Evolutionary conservation across 2,329 filamentous ascomycete genomes (phyloP).

Genomic region (Pseudomassariella vexata): DNA sequence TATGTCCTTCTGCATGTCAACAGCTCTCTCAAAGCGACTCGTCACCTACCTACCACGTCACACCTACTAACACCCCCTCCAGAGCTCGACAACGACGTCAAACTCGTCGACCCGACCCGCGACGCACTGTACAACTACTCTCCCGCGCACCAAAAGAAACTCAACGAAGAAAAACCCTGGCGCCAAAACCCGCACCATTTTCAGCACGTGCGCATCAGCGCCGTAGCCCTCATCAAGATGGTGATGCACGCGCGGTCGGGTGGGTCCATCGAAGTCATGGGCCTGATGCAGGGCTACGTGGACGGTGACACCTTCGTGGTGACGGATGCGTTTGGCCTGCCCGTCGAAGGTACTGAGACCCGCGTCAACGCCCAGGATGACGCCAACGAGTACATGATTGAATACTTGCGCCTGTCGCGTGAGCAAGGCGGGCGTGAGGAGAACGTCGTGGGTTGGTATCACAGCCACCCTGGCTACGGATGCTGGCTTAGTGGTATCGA

Average conservation of each 20-base stretch:
- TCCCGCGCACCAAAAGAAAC: constrained; percentile 58
- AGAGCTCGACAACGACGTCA: constrained; percentile 86
- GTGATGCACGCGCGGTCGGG: constrained; percentile 98
- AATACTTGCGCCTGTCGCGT: constrained; percentile 71
- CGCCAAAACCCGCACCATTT: constrained; percentile 75
- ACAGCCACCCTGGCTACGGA: constrained; percentile 94
- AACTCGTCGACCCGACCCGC: constrained; percentile 76
- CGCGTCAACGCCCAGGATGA: constrained; percentile 93
- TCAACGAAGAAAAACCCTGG: constrained; percentile 68
- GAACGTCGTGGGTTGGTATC: constrained; percentile 97
- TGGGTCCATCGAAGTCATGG: constrained; percentile 91
- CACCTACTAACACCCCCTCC: constrained; percentile 9
- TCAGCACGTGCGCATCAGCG: constrained; percentile 87
- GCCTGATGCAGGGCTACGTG: constrained; percentile 94
- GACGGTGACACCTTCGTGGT: constrained; percentile 81
- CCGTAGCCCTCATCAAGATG: constrained; percentile 95
- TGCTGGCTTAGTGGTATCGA: constrained; percentile 98
- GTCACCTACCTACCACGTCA: too few relatives aligned
- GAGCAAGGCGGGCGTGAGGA: constrained; percentile 70
- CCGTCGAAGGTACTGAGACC: constrained; percentile 97
- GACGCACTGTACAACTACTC: constrained; percentile 91
- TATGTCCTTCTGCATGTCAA: constrained; percentile 4
- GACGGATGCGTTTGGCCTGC: constrained; percentile 87
- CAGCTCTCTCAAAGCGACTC: constrained; percentile 4
- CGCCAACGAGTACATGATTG: constrained; percentile 94